A percentile compares a stretch with the other conserved stretches of the same genome.
These are phyloP conservation scores for Alternaria incomplexa DNA, from an alignment of 2,329 filamentous ascomycete species.

Conservation along the genomic window DNA sequence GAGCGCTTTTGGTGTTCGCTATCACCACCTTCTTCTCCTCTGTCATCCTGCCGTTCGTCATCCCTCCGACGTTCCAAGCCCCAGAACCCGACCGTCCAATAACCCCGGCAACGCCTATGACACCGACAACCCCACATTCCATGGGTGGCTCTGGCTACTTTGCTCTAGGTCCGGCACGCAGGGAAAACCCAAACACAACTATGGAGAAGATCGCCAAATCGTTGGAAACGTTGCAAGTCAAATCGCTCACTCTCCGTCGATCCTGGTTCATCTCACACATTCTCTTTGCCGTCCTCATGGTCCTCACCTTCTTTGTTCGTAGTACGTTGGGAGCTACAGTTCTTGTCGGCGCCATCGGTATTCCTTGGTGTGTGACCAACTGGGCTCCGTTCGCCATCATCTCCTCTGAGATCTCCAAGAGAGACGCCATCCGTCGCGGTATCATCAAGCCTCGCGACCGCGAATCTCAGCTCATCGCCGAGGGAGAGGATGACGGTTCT, in stretches of 20 bases:
- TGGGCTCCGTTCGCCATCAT: conserved; percentile 98
- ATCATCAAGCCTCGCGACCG: conserved; percentile 50
- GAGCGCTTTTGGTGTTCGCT: conserved; percentile 87
- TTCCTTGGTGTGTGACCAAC: conserved; percentile 90
- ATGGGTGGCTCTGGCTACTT: conserved; percentile 45
- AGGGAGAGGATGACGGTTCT: conserved; percentile 60
- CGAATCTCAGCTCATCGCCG: conserved; percentile 50
- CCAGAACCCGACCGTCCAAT: conserved; percentile 48
- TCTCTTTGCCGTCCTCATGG: conserved; percentile 83
- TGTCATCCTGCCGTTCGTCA: conserved; percentile 82
- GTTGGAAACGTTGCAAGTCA: conserved; percentile 73
- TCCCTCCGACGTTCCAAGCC: conserved; percentile 75
- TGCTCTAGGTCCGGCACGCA: conserved; percentile 30
- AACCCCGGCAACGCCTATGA: conserved; percentile 49
- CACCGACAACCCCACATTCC: conserved; percentile 41
- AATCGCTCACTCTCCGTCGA: conserved; percentile 82
- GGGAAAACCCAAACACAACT: conserved; percentile 25
- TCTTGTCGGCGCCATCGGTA: conserved; percentile 80
- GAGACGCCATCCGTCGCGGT: conserved; percentile 70
- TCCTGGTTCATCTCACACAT: conserved; percentile 86
- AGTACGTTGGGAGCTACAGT: conserved; percentile 74
- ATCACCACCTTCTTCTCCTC: conserved; percentile 83
- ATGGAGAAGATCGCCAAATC: conserved; percentile 38
- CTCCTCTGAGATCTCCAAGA: conserved; percentile 85
- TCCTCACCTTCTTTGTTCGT: conserved; percentile 78